phyloP scores from a whole-genome alignment of 345 rosid species.

The Isatis tinctoria region DNA sequence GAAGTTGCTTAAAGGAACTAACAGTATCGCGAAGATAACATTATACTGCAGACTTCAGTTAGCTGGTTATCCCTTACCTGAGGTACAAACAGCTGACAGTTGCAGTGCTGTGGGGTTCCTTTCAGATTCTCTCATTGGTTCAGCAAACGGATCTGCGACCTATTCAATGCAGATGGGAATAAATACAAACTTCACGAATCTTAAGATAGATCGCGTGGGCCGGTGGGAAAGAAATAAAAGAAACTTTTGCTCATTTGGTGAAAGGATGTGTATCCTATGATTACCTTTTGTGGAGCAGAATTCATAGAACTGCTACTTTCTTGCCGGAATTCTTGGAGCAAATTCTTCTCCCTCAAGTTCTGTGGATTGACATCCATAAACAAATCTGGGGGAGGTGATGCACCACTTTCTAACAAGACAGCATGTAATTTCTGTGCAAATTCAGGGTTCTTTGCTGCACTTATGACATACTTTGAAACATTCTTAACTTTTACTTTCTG shows the following conservation, averaged over 20 bases:
- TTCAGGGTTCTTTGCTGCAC: constrained; percentile 90
- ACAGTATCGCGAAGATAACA: background rate
- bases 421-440: constrained; percentile 91
- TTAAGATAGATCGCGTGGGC: background rate
- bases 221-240: background rate
- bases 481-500: constrained; percentile 80
- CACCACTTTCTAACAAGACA: constrained; percentile 85
- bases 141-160: constrained; percentile 23
- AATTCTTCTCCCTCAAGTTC: constrained; percentile 36
- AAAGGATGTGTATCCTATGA: constrained; percentile 25
- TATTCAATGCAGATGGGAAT: constrained; percentile 27
- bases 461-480: constrained; percentile 82
- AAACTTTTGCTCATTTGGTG: constrained; percentile 8
- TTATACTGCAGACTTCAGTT: constrained; percentile 13
- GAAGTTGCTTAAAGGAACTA: background rate
- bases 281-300: constrained; percentile 32
- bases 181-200: constrained; percentile 12
- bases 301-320: constrained; percentile 28
- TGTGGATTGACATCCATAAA: constrained; percentile 55
- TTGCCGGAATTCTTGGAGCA: constrained; percentile 34
- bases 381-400: constrained; percentile 85
- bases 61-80: constrained; percentile 37
- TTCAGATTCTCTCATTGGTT: constrained; percentile 42
- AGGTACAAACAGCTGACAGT: constrained; percentile 30
- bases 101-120: constrained; percentile 28